A percentile compares a stretch with the other conserved stretches of the same genome.
phyloP scores from a whole-genome alignment of 768 basidiomycete genomes.

The Jaapia argillacea region DNA sequence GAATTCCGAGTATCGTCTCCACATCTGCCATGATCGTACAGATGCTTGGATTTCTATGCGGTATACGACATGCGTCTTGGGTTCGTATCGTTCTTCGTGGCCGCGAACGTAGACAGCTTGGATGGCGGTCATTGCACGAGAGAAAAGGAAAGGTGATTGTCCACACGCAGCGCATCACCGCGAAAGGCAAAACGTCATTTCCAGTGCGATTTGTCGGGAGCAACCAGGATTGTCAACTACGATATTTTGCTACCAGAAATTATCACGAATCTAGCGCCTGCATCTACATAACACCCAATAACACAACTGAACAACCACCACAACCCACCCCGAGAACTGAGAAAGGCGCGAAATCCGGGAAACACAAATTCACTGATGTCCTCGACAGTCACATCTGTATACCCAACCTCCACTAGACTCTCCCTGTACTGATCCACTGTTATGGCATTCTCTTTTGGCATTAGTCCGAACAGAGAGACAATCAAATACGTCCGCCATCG shows the following conservation, averaged over 20 bases:
- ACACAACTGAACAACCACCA: constrained; percentile 35
- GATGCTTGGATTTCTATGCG: constrained; percentile 79
- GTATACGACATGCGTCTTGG: constrained; percentile 78
- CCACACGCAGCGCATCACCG: background rate
- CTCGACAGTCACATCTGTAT: constrained; percentile 38
- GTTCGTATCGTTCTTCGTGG: constrained; percentile 56
- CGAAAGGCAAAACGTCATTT: background rate
- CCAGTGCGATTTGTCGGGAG: background rate
- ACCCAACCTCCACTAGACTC: constrained; percentile 40
- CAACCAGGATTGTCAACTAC: background rate
- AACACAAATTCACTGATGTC: constrained; percentile 51
- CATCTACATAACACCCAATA: constrained; percentile 24
- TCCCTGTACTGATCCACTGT: constrained; percentile 33
- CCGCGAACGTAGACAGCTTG: constrained; percentile 65
- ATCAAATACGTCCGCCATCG: constrained; percentile 10
- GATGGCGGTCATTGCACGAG: constrained; percentile 52
- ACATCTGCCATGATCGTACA: constrained; percentile 89
- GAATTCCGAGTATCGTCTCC: constrained; percentile 93
- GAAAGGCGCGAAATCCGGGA: constrained; percentile 42
- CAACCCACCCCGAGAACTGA: constrained; percentile 28
- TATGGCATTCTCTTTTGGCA: constrained; percentile 42
- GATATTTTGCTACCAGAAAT: constrained; percentile 13
- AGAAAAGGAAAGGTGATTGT: background rate
- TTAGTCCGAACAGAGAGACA: constrained; percentile 16
- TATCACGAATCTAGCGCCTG: constrained; percentile 41